These are phyloP conservation scores for Adansonia gregorii DNA, from an alignment of 441 rosid genomes.

Conservation along the genomic window DNA sequence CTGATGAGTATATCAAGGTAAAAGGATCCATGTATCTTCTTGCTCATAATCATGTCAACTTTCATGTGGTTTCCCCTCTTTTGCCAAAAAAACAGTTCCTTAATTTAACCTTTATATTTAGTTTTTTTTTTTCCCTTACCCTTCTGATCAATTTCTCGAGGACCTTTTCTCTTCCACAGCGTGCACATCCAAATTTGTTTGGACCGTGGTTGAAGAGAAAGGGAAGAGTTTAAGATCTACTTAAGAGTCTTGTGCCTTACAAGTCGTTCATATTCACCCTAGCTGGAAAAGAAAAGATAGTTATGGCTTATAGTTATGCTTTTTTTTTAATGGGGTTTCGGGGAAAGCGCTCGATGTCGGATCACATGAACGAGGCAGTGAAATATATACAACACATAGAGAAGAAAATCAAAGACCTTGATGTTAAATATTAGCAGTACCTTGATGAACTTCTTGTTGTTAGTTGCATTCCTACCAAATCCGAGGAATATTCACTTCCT, in stretches of 20 bases:
- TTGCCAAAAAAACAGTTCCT: no score
- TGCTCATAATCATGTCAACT: neutral
- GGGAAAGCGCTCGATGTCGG: constrained; percentile 90
- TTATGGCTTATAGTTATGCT: no score
- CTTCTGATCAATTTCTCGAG: no score
- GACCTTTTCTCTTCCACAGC: no score
- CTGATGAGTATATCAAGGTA: constrained; percentile 71
- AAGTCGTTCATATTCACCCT: no score
- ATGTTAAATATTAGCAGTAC: constrained; percentile 43
- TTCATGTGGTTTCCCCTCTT: neutral
- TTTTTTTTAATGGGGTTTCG: constrained; percentile 22
- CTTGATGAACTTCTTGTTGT: constrained; percentile 48
- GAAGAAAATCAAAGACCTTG: constrained; percentile 46
- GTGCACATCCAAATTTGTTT: no score
- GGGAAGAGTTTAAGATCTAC: no score
- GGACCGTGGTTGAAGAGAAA: no score
- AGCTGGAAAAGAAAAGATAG: no score
- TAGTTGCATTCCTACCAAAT: constrained; percentile 52
- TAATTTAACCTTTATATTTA: no score
- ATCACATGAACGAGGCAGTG: constrained; percentile 76
- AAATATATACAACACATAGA: constrained; percentile 61
- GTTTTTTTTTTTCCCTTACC: no score
- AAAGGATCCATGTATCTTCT: neutral
- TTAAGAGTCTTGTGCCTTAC: no score
- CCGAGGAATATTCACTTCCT: constrained; percentile 47